These are phyloP conservation scores for Crithidia bombi DNA, from an alignment of 208 protist species.

Conservation along the genomic window DNA sequence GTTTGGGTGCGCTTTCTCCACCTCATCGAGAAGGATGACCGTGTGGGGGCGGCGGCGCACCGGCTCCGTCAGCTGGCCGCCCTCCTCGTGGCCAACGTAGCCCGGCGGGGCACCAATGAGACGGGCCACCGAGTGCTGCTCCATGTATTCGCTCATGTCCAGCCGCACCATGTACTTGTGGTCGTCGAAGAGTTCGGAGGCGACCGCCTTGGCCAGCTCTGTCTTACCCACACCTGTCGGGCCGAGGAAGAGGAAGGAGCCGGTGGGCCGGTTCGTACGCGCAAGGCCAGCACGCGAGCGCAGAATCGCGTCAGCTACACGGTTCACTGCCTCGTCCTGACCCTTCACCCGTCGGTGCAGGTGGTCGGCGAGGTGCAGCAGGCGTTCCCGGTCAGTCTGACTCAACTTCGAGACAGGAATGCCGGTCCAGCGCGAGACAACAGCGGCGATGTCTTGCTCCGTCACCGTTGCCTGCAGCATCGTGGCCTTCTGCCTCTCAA, in stretches of 20 bases:
- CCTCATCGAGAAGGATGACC: conserved; percentile 99
- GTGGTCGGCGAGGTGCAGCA: conserved; percentile 84
- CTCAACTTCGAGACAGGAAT: conserved; percentile 96
- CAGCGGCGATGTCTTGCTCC: conserved; percentile 93
- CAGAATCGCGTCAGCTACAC: conserved; percentile 96
- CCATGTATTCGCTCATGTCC: conserved; percentile 99
- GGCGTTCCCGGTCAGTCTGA: conserved; percentile 90
- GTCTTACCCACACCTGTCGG: conserved; percentile 97
- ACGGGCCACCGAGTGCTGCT: conserved; percentile 95
- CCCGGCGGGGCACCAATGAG: conserved; percentile 98
- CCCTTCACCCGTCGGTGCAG: conserved; percentile 95
- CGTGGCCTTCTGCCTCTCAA: conserved; percentile 66
- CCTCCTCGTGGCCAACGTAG: conserved; percentile 99
- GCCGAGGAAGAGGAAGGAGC: conserved; percentile 97
- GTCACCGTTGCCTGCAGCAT: conserved; percentile 96
- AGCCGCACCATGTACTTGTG: conserved; percentile 97
- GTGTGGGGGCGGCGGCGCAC: conserved; percentile 97
- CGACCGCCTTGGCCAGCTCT: conserved; percentile 96
- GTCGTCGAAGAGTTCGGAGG: conserved; percentile 96
- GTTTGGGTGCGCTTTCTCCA: conserved; percentile 98
- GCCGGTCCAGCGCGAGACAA: conserved; percentile 97
- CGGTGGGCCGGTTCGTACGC: conserved; percentile 88
- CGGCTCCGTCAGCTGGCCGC: conserved; percentile 98
- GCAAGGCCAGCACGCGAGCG: conserved; percentile 95
- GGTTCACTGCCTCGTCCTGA: conserved; percentile 96